Conservation (phyloP, 352 stramenopile species). For the Phytophthora hybrid region DNA sequence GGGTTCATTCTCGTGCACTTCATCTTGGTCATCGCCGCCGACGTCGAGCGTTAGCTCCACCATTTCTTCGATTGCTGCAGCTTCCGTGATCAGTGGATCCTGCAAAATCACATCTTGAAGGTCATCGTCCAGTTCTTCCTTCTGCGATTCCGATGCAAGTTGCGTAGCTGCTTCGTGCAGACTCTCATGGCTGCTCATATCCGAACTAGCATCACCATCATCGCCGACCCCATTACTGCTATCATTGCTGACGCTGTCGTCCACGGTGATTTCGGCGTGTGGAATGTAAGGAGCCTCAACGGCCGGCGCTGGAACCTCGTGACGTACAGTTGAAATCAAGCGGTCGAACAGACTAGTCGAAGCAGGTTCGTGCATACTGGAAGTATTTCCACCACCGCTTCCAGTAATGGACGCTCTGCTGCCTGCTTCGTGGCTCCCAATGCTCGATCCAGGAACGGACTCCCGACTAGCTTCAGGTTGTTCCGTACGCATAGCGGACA, state of each 20-base stretch:
- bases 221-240: not conserved
- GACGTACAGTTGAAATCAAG: slow-evolving; percentile 4
- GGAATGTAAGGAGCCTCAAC: not conserved
- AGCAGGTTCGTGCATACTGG: not conserved
- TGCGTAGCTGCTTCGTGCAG: not conserved
- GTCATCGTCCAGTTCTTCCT: not conserved
- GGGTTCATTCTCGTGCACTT: slow-evolving; percentile 2
- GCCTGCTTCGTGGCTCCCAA: not conserved
- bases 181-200: not conserved
- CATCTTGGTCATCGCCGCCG: slow-evolving; percentile 14
- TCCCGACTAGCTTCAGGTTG: not conserved
- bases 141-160: not conserved
- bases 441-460: not conserved
- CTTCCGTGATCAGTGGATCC: not conserved
- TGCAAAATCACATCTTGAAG: not conserved
- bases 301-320: slow-evolving; percentile 3
- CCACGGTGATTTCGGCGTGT: slow-evolving; percentile 18
- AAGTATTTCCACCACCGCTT: not conserved
- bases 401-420: slow-evolving; percentile 2
- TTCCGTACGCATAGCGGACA: slow-evolving; percentile 16
- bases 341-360: slow-evolving; percentile 14
- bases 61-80: slow-evolving; percentile 21
- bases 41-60: slow-evolving; percentile 23
- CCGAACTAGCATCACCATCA: not conserved
- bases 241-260: slow-evolving; percentile 6